phyloP scores from a whole-genome alignment of 2,329 filamentous ascomycete species.

The Aspergillus pseudoterreus region DNA sequence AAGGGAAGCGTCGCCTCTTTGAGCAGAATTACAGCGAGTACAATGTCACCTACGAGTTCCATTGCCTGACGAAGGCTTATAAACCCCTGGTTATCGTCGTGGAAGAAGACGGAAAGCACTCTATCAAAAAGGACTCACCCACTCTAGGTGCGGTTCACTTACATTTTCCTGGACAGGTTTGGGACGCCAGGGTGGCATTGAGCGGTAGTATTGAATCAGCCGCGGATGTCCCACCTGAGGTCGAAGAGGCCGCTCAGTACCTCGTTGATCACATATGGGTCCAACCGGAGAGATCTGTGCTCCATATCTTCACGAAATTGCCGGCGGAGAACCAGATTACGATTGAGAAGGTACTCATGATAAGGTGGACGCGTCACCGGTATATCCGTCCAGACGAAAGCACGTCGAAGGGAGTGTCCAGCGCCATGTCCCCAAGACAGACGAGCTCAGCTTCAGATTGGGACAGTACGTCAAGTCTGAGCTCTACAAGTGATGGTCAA shows the following conservation, averaged over 20 bases:
- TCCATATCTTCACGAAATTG: slow-evolving; percentile 26
- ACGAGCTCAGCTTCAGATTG: not conserved
- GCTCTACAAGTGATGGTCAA: not conserved
- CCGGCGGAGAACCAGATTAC: slow-evolving; percentile 20
- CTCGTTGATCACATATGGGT: slow-evolving; percentile 35
- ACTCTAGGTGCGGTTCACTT: slow-evolving; percentile 34
- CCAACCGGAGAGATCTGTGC: slow-evolving; percentile 20
- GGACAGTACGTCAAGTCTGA: not conserved
- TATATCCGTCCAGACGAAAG: slow-evolving; percentile 13
- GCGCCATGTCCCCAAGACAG: not conserved
- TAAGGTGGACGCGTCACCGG: slow-evolving; percentile 30
- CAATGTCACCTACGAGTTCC: slow-evolving; percentile 36
- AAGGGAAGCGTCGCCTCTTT: slow-evolving; percentile 23
- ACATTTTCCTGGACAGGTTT: slow-evolving; percentile 36
- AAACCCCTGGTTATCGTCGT: slow-evolving; percentile 30
- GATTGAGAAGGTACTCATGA: slow-evolving; percentile 33
- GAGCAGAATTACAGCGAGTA: slow-evolving; percentile 20
- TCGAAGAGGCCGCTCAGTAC: slow-evolving; percentile 25
- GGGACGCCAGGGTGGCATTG: slow-evolving; percentile 37
- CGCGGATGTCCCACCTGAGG: slow-evolving; percentile 17
- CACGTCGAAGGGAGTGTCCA: not conserved
- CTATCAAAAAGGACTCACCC: slow-evolving; percentile 21
- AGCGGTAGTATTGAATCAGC: slow-evolving; percentile 24
- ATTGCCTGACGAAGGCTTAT: slow-evolving; percentile 32
- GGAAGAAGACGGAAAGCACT: slow-evolving; percentile 28